Evolutionary conservation across 768 basidiomycete genomes (phyloP), one percentile per base, ranked within the genome.

Genomic region (Tephrocybe sp.): DNA sequence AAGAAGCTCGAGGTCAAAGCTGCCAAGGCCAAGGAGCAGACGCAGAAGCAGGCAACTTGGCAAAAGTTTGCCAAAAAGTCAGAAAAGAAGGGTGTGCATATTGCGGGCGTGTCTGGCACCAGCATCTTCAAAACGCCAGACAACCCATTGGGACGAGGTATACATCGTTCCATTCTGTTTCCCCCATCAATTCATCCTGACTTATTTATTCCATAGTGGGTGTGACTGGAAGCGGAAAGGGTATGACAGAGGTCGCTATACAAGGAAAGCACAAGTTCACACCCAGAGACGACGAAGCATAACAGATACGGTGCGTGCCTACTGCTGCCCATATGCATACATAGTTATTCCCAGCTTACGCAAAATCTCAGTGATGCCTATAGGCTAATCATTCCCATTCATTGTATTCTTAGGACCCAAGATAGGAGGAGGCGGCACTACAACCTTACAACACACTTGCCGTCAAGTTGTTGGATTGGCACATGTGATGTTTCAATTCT

Each of bases 51-150:
- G 70, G 82, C 81, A 51, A 84, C 84, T 37, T 96, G 92, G 92
- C 91, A 94, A 72, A 91, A 91, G 72, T 96, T 96, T 73, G 85
- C 92, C 18, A 96, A 94, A 75, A 96, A 96, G 72, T 82, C 85
- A 24, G 89, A 92, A 68, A 92, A 87, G 78, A 95, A 95, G 69
- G 92, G 92, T 8, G 83, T 92, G 26, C 84, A 88, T 64, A 94
- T 95, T 50, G 92, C 92, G 24, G 92, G 92, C 21, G 79, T 92
- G 27, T 70, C 87, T 25, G 93, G 93, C 22, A 92, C 87, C 55
- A 93, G 90, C 60, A 94, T 94, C 56, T 95, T 95, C 77, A 92
- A 92, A 72, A 95, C 91, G 4, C 93, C 93, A 11, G 92, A 93
- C 57, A 93, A 94, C 63, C 92, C 92, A 9, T 64, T 91, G 16